Conservation (phyloP, 1,139 yeast species). For the Lodderomyces pseudojiufengensis region DNA sequence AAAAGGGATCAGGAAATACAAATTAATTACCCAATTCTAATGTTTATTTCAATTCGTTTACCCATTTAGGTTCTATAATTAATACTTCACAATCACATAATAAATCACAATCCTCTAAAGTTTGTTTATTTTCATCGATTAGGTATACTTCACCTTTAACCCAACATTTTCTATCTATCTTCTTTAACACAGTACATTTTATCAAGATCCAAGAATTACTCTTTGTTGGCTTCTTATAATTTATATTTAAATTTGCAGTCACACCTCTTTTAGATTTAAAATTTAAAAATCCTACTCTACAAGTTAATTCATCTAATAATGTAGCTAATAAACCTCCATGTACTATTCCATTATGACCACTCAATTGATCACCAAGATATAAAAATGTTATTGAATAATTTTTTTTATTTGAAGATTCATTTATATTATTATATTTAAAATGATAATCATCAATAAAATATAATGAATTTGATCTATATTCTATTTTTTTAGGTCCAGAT, state of each 20-base stretch:
- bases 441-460: constrained; percentile 34
- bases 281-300: constrained; percentile 49
- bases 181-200: constrained; percentile 31
- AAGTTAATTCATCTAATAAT: constrained; percentile 50
- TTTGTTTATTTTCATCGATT: constrained; percentile 13
- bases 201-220: constrained; percentile 33
- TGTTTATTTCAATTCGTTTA: constrained; percentile 27
- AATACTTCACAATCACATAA: constrained; percentile 41
- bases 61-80: constrained; percentile 48
- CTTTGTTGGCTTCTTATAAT: constrained; percentile 37
- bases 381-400: constrained; percentile 36
- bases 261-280: constrained; percentile 41
- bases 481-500: constrained; percentile 33
- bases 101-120: constrained; percentile 17
- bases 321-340: constrained; percentile 58
- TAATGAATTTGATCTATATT: constrained; percentile 33
- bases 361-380: constrained; percentile 42
- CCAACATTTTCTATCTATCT: constrained; percentile 42
- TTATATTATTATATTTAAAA: constrained; percentile 10
- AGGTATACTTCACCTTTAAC: constrained; percentile 38
- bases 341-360: constrained; percentile 51
- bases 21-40: neutral
- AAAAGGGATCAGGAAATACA: no score
- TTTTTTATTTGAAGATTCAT: constrained; percentile 15
- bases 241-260: constrained; percentile 45